Base-by-base conservation (phyloP, 805 yeast genomes). In the Lachancea kluyveri region DNA sequence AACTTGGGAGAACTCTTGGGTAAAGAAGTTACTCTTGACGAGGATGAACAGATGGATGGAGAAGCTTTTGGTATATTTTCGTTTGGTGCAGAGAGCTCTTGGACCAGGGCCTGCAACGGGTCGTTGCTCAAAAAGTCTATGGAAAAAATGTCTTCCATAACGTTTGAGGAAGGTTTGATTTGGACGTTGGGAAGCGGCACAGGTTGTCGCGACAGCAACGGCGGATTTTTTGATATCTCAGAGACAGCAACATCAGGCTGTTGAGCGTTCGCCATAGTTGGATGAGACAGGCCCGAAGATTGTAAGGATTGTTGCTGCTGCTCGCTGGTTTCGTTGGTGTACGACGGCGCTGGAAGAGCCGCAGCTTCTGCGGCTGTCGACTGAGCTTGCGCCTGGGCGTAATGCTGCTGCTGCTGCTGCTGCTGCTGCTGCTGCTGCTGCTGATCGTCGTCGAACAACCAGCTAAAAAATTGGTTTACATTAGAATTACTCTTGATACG, bases 61-160 rank as follows among this genome's bases (percentile, higher is more conserved):
- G 6, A 12, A 4, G 9, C 26, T 8, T 10, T 21, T n/a, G 12
- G 15, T 10, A 18, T 13, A 2, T 8, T 14, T 10, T 11, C 20
- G 15, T 12, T 20, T 3, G 42, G 36, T 3, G 43, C 35, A 8
- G 46, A 33, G 9, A 44, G 26, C 25, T 47, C 46, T 26, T 44
- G 44, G 39, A 44, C 41, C 11, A 48, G 42, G 16, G 45, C 26
- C 26, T 43, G 49, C 26, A 48, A 32, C 3, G 48, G 52, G 24
- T 41, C 52, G 4, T 38, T 40, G 11, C 37, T 44, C 14, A 45
- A 24, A 25, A 41, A 43, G 31, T 46, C 48, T 3, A 45, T 30
- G 9, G 48, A 39, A 20, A 40, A 43, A 16, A 36, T 30, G 25
- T 43, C 45, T 17, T 37, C 44, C 39, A 35, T 30, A n/a, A 28